These are phyloP conservation scores for Mucor indicus DNA, from an alignment of 371 early-diverging fungal genomes.

Conservation along the genomic window DNA sequence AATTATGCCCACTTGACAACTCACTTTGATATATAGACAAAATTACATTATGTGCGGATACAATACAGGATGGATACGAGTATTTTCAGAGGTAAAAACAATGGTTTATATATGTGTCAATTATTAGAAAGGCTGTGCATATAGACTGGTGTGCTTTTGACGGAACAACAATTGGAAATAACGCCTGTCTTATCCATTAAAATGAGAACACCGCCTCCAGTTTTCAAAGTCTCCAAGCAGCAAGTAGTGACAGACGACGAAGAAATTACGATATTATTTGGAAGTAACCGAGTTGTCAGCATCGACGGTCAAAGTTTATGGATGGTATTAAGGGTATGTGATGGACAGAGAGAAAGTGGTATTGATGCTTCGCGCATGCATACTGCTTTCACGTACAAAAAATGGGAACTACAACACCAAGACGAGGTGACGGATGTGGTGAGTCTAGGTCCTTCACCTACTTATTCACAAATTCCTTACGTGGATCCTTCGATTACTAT, in stretches of 20 bases:
- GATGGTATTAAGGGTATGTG: constrained; percentile 57
- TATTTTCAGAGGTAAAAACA: constrained; percentile 53
- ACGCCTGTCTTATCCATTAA: constrained; percentile 51
- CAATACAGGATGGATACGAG: constrained; percentile 58
- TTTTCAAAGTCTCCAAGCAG: constrained; percentile 22
- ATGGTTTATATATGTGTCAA: background rate
- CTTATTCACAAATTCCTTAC: constrained; percentile 5
- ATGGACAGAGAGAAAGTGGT: constrained; percentile 32
- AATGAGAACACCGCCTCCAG: constrained; percentile 47
- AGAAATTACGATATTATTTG: constrained; percentile 56
- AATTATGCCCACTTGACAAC: too few species aligned
- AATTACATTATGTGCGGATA: constrained; percentile 61
- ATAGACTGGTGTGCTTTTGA: constrained; percentile 50
- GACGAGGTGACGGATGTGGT: constrained; percentile 48
- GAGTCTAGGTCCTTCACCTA: constrained; percentile 44
- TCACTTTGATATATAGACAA: constrained; percentile 34
- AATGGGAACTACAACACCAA: constrained; percentile 57
- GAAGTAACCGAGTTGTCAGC: constrained; percentile 51
- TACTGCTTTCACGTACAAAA: constrained; percentile 57
- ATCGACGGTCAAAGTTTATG: constrained; percentile 63
- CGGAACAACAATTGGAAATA: constrained; percentile 55
- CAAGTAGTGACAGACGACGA: constrained; percentile 47
- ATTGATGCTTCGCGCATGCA: constrained; percentile 49
- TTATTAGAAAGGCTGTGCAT: background rate
- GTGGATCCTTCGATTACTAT: constrained; percentile 7